Evolutionary conservation across 1,139 yeast species (phyloP).

Genomic region (Geotrichum macrosporum): DNA sequence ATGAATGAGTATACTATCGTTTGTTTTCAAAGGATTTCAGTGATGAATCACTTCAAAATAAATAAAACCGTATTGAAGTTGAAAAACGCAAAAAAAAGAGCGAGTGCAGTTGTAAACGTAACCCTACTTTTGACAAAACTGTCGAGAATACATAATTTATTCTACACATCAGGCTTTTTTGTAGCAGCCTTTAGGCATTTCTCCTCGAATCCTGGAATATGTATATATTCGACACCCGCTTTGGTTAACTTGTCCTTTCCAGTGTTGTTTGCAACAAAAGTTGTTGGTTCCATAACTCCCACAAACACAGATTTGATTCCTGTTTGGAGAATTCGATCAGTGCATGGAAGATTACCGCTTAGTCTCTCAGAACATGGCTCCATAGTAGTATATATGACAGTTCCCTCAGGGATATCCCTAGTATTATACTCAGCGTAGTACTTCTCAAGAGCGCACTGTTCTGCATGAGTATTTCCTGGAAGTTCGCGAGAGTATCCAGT

Average conservation of each 20-base stretch:
- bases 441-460: conserved; percentile 87
- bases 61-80: not conserved
- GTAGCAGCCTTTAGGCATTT: conserved; percentile 63
- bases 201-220: conserved; percentile 81
- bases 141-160: no score
- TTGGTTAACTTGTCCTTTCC: conserved; percentile 53
- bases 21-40: not conserved
- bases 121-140: no score
- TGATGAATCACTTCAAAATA: not conserved
- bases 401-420: conserved; percentile 61
- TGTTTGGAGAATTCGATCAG: conserved; percentile 62
- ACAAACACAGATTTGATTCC: conserved; percentile 76
- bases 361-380: conserved; percentile 91
- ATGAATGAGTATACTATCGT: no score
- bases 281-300: conserved; percentile 87
- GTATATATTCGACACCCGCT: conserved; percentile 65
- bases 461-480: conserved; percentile 97
- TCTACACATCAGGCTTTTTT: conserved; percentile 58
- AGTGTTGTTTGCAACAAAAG: conserved; percentile 74
- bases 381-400: conserved; percentile 91
- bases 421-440: conserved; percentile 46
- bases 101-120: no score
- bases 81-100: conserved; percentile 2
- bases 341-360: conserved; percentile 89
- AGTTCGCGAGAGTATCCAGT: conserved; percentile 89